Conservation (phyloP, 1,284 basidiomycete genomes). For the Trichosporon sp. region DNA sequence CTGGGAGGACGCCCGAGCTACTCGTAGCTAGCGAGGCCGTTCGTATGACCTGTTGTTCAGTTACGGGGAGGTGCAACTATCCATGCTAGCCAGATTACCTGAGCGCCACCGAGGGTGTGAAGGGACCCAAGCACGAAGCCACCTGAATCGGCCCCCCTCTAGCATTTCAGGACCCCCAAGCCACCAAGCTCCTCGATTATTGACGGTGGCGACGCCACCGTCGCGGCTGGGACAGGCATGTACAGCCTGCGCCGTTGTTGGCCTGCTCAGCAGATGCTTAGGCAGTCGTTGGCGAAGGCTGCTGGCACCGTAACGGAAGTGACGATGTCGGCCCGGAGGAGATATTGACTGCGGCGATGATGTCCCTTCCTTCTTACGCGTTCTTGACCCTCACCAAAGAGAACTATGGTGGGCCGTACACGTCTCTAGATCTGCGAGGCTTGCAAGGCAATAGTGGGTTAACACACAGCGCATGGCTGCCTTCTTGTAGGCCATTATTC, state of each 20-base stretch:
- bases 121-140: not conserved
- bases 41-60: no score
- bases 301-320: no score
- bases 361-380: not conserved
- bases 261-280: not conserved
- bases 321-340: not conserved
- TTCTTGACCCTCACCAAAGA: not conserved
- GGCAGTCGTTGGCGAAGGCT: not conserved
- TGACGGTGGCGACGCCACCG: constrained; percentile 2
- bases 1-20: not conserved
- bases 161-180: not conserved
- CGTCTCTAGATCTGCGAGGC: not conserved
- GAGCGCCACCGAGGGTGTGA: not conserved
- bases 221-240: not conserved
- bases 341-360: not conserved
- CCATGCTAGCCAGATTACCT: no score
- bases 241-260: not conserved
- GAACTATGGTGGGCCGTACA: not conserved
- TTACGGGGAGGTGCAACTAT: no score
- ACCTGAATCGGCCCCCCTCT: not conserved
- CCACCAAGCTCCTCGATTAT: not conserved
- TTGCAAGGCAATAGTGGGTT: not conserved
- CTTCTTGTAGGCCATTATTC: not conserved
- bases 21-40: not conserved
- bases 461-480: not conserved